These are phyloP conservation scores for Agaricales sp. DNA, from an alignment of 1,284 basidiomycete species.

Conservation along the genomic window DNA sequence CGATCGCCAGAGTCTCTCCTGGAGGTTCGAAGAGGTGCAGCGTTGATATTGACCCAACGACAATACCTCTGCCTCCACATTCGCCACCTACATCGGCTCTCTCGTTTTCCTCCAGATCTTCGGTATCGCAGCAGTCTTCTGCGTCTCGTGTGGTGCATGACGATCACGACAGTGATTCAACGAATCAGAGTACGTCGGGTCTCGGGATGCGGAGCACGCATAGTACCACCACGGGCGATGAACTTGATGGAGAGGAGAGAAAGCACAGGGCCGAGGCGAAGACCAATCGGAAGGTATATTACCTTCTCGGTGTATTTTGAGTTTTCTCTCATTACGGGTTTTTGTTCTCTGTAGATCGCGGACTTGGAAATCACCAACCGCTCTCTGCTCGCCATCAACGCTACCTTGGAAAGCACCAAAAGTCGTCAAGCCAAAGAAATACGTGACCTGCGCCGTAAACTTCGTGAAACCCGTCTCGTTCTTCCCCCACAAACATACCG, in stretches of 20 bases:
- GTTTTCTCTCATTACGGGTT: conserved; percentile 1
- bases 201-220: conserved; percentile 14
- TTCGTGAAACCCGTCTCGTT: conserved; percentile 67
- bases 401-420: conserved; percentile 62
- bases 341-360: conserved; percentile 44
- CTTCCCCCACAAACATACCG: conserved; percentile 57
- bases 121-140: conserved; percentile 45
- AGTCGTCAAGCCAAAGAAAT: conserved; percentile 75
- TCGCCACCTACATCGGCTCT: conserved; percentile 62
- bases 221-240: conserved; percentile 17
- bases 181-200: conserved; percentile 12
- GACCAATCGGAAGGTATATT: conserved; percentile 63
- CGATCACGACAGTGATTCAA: conserved; percentile 22
- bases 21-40: conserved; percentile 10
- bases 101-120: conserved; percentile 63
- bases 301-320: neutral
- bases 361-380: conserved; percentile 77
- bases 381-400: conserved; percentile 69
- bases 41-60: conserved; percentile 39
- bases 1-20: conserved; percentile 5
- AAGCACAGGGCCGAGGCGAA: conserved; percentile 61
- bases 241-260: conserved; percentile 32
- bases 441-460: conserved; percentile 59
- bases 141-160: conserved; percentile 23
- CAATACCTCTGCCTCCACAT: conserved; percentile 47